Percentiles rank a stretch among this genome's conserved stretches.
These are phyloP conservation scores for Mycena leptocephala DNA, from an alignment of 768 basidiomycete genomes.

Conservation along the genomic window DNA sequence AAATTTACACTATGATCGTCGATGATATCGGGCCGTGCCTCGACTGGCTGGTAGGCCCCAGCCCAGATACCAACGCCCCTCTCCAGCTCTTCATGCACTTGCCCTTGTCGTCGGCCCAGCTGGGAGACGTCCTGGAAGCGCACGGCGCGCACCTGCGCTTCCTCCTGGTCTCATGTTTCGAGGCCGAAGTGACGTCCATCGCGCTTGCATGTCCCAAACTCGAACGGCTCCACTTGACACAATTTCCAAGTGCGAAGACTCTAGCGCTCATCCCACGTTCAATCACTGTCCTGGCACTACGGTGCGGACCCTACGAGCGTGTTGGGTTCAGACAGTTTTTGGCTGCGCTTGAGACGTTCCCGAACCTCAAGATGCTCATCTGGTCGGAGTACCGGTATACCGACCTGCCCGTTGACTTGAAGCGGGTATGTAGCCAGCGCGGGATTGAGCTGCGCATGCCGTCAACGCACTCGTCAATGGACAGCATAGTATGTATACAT, in stretches of 20 bases:
- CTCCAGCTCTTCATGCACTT: constrained; percentile 27
- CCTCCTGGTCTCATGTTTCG: constrained; percentile 8
- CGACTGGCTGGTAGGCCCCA: constrained; percentile 15
- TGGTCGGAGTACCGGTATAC: neutral
- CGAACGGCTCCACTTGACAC: constrained; percentile 27
- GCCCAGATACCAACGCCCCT: neutral
- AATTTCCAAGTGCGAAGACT: constrained; percentile 7
- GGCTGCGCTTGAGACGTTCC: neutral
- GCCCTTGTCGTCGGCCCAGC: neutral
- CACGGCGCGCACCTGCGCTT: constrained; percentile 26
- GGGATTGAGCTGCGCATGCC: constrained; percentile 8
- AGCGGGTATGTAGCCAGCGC: neutral
- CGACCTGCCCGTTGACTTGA: neutral
- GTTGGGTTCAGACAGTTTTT: neutral
- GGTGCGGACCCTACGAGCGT: neutral
- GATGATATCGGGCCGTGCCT: constrained; percentile 24
- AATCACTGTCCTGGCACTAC: constrained; percentile 15
- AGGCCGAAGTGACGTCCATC: neutral
- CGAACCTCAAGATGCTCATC: constrained; percentile 7
- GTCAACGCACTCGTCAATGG: neutral
- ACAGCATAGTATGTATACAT: neutral
- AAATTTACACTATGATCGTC: constrained; percentile 13
- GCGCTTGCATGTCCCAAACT: constrained; percentile 4
- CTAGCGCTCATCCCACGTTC: constrained; percentile 21
- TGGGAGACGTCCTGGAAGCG: neutral